Percentiles rank a stretch among this genome's conserved stretches.
Evolutionary conservation across 352 stramenopile genomes (phyloP).

Genomic region (Phytophthora europaea): DNA sequence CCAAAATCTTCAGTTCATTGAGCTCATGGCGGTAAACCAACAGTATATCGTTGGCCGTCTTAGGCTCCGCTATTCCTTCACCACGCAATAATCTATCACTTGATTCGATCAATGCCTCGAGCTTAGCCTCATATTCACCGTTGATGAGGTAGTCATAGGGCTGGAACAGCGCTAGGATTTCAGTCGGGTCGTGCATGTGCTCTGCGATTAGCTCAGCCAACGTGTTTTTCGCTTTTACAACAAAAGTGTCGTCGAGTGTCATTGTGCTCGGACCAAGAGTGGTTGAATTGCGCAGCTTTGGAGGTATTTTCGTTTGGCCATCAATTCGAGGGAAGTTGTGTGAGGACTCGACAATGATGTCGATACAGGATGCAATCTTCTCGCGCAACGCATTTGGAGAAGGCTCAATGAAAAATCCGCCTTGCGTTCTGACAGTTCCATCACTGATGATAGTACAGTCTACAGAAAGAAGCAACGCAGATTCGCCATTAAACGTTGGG

Average conservation of each 20-base stretch:
- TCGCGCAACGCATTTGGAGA: slow-evolving; percentile 63
- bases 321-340: slow-evolving; percentile 93
- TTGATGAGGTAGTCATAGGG: slow-evolving; percentile 85
- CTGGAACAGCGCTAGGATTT: slow-evolving; percentile 79
- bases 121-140: slow-evolving; percentile 74
- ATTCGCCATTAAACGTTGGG: slow-evolving; percentile 61
- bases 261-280: slow-evolving; percentile 90
- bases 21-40: slow-evolving; percentile 63
- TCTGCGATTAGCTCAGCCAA: slow-evolving; percentile 63
- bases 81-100: slow-evolving; percentile 30
- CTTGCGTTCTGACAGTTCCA: slow-evolving; percentile 28
- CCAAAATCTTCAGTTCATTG: slow-evolving; percentile 54
- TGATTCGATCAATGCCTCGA: slow-evolving; percentile 62
- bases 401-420: slow-evolving; percentile 75
- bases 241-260: slow-evolving; percentile 79
- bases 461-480: slow-evolving; percentile 68
- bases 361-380: slow-evolving; percentile 71
- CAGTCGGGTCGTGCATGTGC: slow-evolving; percentile 74
- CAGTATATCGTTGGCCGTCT: slow-evolving; percentile 59
- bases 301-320: slow-evolving; percentile 77
- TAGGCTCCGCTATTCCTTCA: slow-evolving; percentile 18
- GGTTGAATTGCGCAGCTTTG: slow-evolving; percentile 61
- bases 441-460: slow-evolving; percentile 50
- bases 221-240: slow-evolving; percentile 73
- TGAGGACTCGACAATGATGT: slow-evolving; percentile 80